These are phyloP conservation scores for Xylariales sp. DNA, from an alignment of 2,329 filamentous ascomycete species.

Conservation along the genomic window DNA sequence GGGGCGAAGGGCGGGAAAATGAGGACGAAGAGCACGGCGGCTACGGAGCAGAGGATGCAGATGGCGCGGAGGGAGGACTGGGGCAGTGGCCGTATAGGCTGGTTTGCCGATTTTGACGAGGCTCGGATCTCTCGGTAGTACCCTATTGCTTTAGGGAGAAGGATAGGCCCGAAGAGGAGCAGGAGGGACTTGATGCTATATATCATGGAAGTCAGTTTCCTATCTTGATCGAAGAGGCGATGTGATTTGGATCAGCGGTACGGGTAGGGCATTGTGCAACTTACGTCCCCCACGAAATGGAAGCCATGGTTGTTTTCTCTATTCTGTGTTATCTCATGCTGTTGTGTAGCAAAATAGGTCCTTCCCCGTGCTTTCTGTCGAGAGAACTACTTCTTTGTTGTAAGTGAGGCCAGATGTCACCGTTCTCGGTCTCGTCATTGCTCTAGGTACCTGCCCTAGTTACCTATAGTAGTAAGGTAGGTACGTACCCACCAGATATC, in stretches of 20 bases:
- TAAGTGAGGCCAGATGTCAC: conserved; percentile 30
- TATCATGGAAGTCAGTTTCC: conserved; percentile 27
- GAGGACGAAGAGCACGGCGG: conserved; percentile 66
- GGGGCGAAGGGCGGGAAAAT: conserved; percentile 75
- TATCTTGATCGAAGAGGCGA: neutral
- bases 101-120: conserved; percentile 56
- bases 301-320: conserved; percentile 48
- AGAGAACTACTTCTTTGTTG: conserved; percentile 8
- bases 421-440: conserved; percentile 23
- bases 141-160: conserved; percentile 73
- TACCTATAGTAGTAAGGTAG: too few species aligned
- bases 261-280: conserved; percentile 43
- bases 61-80: conserved; percentile 66
- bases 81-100: conserved; percentile 68
- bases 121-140: conserved; percentile 70
- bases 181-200: conserved; percentile 65
- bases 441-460: neutral
- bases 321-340: conserved; percentile 32
- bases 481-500: too few species aligned
- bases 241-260: neutral
- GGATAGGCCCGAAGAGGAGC: conserved; percentile 75
- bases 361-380: neutral
- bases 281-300: conserved; percentile 61
- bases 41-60: conserved; percentile 65
- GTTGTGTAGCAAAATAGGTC: neutral